These are phyloP conservation scores for Citeromyces nyonsensis DNA, from an alignment of 805 yeast species.

Conservation along the genomic window DNA sequence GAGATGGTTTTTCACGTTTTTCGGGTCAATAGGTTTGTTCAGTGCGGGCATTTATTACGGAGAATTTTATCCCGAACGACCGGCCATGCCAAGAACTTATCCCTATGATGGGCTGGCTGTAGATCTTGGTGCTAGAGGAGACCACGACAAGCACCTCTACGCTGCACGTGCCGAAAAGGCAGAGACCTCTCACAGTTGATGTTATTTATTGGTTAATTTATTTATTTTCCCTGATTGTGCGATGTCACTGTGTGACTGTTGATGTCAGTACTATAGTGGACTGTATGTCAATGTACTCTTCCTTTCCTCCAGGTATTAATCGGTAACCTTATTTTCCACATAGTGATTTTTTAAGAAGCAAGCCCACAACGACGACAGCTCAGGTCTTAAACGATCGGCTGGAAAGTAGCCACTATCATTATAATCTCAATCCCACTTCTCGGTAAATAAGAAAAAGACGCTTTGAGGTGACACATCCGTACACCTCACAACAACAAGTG, in stretches of 20 bases:
- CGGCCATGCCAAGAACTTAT: conserved; percentile 62
- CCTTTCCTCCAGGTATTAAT: too few relatives aligned
- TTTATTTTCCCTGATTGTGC: conserved; percentile 4
- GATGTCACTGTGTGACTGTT: neutral
- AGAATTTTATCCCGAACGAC: conserved; percentile 46
- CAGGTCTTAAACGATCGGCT: too few relatives aligned
- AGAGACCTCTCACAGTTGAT: conserved; percentile 3
- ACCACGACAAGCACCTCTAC: conserved; percentile 22
- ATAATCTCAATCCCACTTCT: too few relatives aligned
- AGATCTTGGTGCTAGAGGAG: conserved; percentile 51
- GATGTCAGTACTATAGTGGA: neutral
- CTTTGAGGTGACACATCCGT: too few relatives aligned
- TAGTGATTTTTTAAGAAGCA: too few relatives aligned
- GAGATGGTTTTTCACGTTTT: conserved; percentile 36
- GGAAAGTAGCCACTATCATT: too few relatives aligned
- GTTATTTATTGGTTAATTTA: conserved; percentile 2
- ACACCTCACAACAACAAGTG: too few relatives aligned
- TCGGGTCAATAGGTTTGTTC: conserved; percentile 24
- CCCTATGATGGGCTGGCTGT: conserved; percentile 66
- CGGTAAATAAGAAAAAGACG: too few relatives aligned
- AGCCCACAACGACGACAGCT: too few relatives aligned
- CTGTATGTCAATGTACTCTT: too few relatives aligned
- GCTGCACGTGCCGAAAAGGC: conserved; percentile 25
- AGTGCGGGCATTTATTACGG: conserved; percentile 27
- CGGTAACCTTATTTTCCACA: too few relatives aligned